Percentiles rank a stretch among this genome's conserved stretches.
phyloP scores from a whole-genome alignment of 345 rosid species.

The Schrenkiella parvula region DNA sequence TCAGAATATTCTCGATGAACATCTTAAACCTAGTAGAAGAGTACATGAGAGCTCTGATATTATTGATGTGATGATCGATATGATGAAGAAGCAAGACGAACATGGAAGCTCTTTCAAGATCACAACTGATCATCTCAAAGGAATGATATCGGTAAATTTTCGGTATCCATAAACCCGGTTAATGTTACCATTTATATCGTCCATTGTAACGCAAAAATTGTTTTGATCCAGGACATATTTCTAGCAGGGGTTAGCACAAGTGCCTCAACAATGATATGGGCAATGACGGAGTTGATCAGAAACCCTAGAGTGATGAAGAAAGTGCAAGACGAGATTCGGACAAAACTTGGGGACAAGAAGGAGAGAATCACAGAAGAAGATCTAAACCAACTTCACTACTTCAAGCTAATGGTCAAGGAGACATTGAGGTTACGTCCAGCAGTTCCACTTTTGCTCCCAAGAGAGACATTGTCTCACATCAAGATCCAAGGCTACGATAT shows the following conservation, averaged over 20 bases:
- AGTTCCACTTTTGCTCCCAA: constrained; percentile 36
- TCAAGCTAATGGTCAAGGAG: constrained; percentile 45
- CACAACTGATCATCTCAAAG: constrained; percentile 41
- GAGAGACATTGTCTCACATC: constrained; percentile 32
- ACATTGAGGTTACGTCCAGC: constrained; percentile 50
- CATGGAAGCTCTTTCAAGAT: constrained; percentile 19
- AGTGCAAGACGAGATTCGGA: constrained; percentile 11
- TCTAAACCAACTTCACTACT: constrained; percentile 32
- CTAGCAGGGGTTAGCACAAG: constrained; percentile 33
- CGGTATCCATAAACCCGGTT: too few species aligned
- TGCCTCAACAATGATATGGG: neutral
- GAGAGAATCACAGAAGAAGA: constrained; percentile 26
- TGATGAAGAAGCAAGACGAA: too few species aligned
- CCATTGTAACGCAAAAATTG: too few species aligned
- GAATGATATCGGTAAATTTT: too few species aligned
- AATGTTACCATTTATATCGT: too few species aligned
- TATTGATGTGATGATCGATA: too few species aligned
- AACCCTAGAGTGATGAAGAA: constrained; percentile 21
- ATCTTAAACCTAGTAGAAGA: too few species aligned
- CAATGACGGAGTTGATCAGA: constrained; percentile 4
- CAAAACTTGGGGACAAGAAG: neutral
- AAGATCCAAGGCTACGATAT: constrained; percentile 42
- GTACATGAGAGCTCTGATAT: too few species aligned
- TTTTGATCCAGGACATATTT: constrained; percentile 39
- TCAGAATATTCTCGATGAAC: too few species aligned